A percentile compares a stretch with the other conserved stretches of the same genome.
These are phyloP conservation scores for Boletus reticulatus DNA, from an alignment of 768 basidiomycete species.

Conservation along the genomic window DNA sequence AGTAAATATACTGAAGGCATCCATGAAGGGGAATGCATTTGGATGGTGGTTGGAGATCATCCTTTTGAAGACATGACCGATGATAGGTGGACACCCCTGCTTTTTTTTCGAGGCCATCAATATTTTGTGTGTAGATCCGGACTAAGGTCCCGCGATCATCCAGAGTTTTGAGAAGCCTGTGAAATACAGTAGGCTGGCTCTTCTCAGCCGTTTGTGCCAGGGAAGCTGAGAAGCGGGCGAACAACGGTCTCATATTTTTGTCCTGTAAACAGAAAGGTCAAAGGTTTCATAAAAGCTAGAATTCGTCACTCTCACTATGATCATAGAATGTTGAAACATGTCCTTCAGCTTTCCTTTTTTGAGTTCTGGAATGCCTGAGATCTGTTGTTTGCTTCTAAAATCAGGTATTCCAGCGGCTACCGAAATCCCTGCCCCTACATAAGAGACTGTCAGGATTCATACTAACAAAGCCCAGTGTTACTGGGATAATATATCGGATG, in stretches of 20 bases:
- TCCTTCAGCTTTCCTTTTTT: slow-evolving; percentile 3
- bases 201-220: background rate
- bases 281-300: background rate
- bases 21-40: slow-evolving; percentile 11
- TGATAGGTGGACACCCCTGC: slow-evolving; percentile 6
- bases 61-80: background rate
- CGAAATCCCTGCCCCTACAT: slow-evolving; percentile 6
- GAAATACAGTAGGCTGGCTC: slow-evolving; percentile 7
- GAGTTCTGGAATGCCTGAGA: slow-evolving; percentile 1
- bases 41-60: background rate
- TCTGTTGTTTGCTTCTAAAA: slow-evolving; percentile 4
- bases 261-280: background rate
- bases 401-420: slow-evolving; percentile 13
- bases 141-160: slow-evolving; percentile 3
- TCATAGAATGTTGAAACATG: too few relatives aligned
- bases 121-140: slow-evolving; percentile 13
- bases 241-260: background rate
- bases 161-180: slow-evolving; percentile 9
- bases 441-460: background rate
- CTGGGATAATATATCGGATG: too few relatives aligned
- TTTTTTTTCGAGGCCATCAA: slow-evolving; percentile 10
- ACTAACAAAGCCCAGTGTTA: background rate
- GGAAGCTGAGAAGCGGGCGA: background rate
- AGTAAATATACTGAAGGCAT: slow-evolving; percentile 6
- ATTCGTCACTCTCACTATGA: background rate